Evolutionary conservation across 495 filamentous ascomycete species (phyloP).

Genomic region (Bryoglossum gracile): DNA sequence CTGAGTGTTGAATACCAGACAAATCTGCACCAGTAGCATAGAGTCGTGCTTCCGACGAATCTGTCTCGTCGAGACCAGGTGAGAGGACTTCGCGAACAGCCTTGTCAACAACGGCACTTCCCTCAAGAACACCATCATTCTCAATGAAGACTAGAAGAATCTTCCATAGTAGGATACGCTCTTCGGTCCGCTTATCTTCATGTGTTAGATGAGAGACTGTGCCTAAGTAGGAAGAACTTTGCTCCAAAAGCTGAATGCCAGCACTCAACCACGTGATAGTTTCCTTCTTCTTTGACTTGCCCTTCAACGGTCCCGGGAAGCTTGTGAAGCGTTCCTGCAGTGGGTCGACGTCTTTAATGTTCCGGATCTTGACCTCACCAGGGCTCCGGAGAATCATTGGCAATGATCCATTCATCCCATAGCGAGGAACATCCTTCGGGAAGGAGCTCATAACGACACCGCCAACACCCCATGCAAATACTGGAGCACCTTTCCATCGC

Average conservation of each 20-base stretch:
- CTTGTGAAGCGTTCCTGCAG: constrained; percentile 61
- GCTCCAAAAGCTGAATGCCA: constrained; percentile 66
- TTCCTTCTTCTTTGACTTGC: constrained; percentile 94
- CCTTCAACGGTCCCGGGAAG: constrained; percentile 84
- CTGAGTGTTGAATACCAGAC: constrained; percentile 20
- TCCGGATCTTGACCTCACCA: constrained; percentile 72
- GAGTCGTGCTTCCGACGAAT: constrained; percentile 24
- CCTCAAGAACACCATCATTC: constrained; percentile 74
- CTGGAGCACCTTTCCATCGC: constrained; percentile 83
- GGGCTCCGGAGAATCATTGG: constrained; percentile 79
- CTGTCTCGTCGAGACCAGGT: constrained; percentile 43
- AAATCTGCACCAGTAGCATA: constrained; percentile 29
- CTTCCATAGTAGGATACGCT: constrained; percentile 85
- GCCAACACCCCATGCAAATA: constrained; percentile 83
- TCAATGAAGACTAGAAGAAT: constrained; percentile 74
- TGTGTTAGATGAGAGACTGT: constrained; percentile 29
- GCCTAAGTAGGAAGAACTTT: constrained; percentile 35
- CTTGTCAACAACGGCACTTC: constrained; percentile 62
- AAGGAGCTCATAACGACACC: constrained; percentile 79
- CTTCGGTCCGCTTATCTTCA: constrained; percentile 62
- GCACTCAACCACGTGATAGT: constrained; percentile 70
- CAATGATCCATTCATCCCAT: constrained; percentile 58
- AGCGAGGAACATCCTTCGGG: constrained; percentile 81
- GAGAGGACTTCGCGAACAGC: constrained; percentile 68
- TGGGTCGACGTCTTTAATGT: constrained; percentile 60